These are phyloP conservation scores for Leccinum disarticulatum DNA, from an alignment of 768 basidiomycete species.

Conservation along the genomic window DNA sequence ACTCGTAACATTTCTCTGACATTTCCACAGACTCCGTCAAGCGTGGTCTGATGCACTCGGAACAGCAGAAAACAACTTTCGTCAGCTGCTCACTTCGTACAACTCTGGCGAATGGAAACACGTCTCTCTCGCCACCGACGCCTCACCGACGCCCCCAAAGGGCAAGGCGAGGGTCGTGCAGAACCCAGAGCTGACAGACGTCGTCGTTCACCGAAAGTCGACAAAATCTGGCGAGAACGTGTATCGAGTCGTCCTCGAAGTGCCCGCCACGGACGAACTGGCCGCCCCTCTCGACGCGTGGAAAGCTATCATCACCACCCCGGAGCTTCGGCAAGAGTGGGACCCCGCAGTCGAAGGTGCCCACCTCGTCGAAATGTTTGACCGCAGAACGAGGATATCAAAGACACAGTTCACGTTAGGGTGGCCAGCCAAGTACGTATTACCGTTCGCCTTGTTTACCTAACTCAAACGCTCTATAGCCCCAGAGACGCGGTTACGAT, in stretches of 20 bases:
- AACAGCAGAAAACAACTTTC: conserved; percentile 74
- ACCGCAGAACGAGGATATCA: conserved; percentile 78
- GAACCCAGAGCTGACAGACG: conserved; percentile 65
- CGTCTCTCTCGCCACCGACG: conserved; percentile 48
- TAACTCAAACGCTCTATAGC: conserved; percentile 38
- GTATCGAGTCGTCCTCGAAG: conserved; percentile 80
- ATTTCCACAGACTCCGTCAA: conserved; percentile 63
- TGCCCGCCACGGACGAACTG: conserved; percentile 56
- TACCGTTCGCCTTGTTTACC: conserved; percentile 8
- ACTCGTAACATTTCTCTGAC: background rate
- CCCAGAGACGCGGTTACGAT: conserved; percentile 95
- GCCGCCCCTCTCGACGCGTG: conserved; percentile 68
- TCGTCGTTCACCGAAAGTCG: conserved; percentile 73
- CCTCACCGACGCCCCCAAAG: conserved; percentile 47
- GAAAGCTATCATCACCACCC: conserved; percentile 80
- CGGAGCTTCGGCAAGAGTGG: conserved; percentile 88
- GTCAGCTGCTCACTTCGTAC: conserved; percentile 71
- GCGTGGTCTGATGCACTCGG: conserved; percentile 79
- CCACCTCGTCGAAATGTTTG: conserved; percentile 80
- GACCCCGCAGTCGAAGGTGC: conserved; percentile 91
- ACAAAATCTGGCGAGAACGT: conserved; percentile 72
- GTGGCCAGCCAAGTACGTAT: conserved; percentile 95
- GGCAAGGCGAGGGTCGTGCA: conserved; percentile 56
- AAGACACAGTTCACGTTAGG: conserved; percentile 92
- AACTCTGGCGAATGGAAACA: conserved; percentile 80